Percentiles rank a stretch among this genome's conserved stretches.
These are phyloP conservation scores for Paramyrothecium sp. DNA, from an alignment of 2,329 filamentous ascomycete genomes.

Conservation along the genomic window DNA sequence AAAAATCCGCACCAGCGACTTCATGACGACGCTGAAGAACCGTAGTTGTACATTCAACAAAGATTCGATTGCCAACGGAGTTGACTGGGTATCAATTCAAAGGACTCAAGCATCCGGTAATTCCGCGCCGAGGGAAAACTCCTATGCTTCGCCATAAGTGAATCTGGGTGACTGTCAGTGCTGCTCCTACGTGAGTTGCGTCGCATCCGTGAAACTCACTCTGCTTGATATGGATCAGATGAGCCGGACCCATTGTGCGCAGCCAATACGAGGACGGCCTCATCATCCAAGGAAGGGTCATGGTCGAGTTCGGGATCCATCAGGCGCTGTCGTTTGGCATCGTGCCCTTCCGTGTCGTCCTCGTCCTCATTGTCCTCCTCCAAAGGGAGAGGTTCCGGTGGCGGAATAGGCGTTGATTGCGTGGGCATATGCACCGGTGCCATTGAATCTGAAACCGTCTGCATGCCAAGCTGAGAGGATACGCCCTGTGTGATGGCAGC, in stretches of 20 bases:
- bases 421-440: background rate
- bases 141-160: conserved; percentile 38
- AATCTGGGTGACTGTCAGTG: conserved; percentile 25
- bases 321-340: conserved; percentile 39
- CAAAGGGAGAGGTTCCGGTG: background rate
- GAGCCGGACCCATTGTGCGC: conserved; percentile 36
- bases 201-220: conserved; percentile 32
- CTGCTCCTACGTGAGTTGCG: background rate
- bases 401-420: background rate
- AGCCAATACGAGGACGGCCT: conserved; percentile 46
- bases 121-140: background rate
- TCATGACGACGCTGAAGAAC: background rate
- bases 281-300: conserved; percentile 40
- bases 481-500: background rate
- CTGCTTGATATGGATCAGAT: conserved; percentile 37
- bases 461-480: background rate
- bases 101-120: background rate
- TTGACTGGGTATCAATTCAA: background rate
- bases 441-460: background rate
- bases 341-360: conserved; percentile 30
- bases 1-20: background rate
- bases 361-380: conserved; percentile 17
- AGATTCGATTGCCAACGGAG: background rate
- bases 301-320: conserved; percentile 25
- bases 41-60: too few species aligned